These are phyloP conservation scores for Geum urbanum DNA, from an alignment of 306 rosid genomes.

Conservation along the genomic window DNA sequence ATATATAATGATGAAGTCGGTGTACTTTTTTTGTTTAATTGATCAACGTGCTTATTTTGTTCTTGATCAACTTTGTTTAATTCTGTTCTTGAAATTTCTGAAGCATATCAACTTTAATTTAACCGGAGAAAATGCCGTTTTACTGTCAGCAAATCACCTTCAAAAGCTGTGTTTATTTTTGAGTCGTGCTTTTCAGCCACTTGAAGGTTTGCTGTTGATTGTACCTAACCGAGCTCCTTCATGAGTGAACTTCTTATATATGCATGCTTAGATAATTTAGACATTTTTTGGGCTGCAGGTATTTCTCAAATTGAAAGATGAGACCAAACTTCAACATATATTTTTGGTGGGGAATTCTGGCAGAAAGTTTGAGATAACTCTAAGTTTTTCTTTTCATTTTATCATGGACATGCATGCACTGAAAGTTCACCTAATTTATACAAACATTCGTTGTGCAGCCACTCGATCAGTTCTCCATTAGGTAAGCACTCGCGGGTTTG, in stretches of 20 bases:
- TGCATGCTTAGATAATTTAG: conserved; percentile 30
- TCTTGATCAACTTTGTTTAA: too few relatives aligned
- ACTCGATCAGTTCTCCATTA: too few relatives aligned
- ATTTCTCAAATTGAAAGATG: conserved; percentile 78
- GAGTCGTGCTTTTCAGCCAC: conserved; percentile 72
- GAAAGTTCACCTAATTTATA: background rate
- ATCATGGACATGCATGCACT: conserved; percentile 10
- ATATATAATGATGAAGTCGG: conserved; percentile 16
- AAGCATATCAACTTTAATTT: conserved; percentile 43
- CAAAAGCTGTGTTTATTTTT: conserved; percentile 75
- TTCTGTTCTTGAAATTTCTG: too few relatives aligned
- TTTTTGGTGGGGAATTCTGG: conserved; percentile 75
- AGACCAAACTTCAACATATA: conserved; percentile 73
- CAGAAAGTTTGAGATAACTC: conserved; percentile 71
- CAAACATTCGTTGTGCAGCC: too few relatives aligned
- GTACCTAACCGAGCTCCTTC: too few relatives aligned
- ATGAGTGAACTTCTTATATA: conserved; percentile 9
- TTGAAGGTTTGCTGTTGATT: conserved; percentile 67
- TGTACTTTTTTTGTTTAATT: conserved; percentile 12
- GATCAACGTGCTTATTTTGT: too few relatives aligned
- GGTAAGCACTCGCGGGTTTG: too few relatives aligned
- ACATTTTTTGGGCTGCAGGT: conserved; percentile 57
- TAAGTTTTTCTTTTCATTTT: conserved; percentile 44
- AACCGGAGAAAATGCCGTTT: conserved; percentile 53
- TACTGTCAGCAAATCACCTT: conserved; percentile 86